Evolutionary conservation across 2,329 filamentous ascomycete species (phyloP).

Genomic region (Furcasterigmium furcatum): DNA sequence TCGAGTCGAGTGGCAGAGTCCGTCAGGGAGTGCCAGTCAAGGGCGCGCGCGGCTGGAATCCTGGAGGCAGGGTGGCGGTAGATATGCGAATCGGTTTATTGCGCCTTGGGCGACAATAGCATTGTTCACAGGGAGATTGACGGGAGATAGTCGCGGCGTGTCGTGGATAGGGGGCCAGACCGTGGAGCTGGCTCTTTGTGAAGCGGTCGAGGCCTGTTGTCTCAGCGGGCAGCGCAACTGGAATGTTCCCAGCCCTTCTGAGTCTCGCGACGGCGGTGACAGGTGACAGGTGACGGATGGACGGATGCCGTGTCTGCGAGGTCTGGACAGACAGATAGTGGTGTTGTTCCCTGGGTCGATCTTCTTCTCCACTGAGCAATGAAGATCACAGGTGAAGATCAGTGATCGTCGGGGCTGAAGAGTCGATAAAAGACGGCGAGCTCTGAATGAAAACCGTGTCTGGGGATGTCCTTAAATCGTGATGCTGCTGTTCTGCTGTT

Average conservation of each 20-base stretch:
- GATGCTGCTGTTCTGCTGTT: constrained; percentile 2
- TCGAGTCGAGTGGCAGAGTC: neutral
- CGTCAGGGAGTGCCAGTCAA: neutral
- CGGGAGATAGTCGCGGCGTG: neutral
- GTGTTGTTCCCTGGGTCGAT: neutral
- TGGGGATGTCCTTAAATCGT: neutral
- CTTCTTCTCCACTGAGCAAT: neutral
- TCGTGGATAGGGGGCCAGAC: neutral
- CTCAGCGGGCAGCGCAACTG: neutral
- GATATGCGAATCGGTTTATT: neutral
- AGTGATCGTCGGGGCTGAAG: neutral
- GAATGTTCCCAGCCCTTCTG: neutral
- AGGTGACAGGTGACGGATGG: no score
- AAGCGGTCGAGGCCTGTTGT: no score
- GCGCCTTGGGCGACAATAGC: neutral
- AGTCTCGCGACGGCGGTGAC: neutral
- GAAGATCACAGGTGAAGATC: neutral
- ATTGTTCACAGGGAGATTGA: neutral
- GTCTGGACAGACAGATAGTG: neutral
- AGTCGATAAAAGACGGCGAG: neutral
- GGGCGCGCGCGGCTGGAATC: no score
- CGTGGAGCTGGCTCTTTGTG: no score
- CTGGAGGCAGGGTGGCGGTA: neutral
- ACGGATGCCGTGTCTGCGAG: no score
- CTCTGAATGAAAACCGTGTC: constrained; percentile 1